Evolutionary conservation across 2,329 filamentous ascomycete genomes (phyloP).

Genomic region (Pyrenochaeta sp.): DNA sequence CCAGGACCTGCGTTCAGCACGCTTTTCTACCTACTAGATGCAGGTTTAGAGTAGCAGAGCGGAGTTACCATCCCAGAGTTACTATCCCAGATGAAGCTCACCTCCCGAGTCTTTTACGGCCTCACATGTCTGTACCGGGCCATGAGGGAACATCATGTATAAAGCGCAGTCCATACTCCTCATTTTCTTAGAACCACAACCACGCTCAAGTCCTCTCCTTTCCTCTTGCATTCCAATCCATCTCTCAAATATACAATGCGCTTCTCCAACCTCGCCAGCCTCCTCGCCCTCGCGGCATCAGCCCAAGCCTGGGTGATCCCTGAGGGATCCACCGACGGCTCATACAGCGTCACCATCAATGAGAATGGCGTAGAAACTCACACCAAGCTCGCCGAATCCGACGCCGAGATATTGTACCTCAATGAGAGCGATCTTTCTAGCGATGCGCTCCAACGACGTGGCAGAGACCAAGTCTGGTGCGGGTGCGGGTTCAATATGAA

Average conservation of each 20-base stretch:
- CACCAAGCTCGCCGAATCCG: conserved; percentile 1
- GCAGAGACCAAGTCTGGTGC: conserved; percentile 3
- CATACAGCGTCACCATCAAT: conserved; percentile 1
- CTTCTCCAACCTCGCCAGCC: conserved; percentile 4
- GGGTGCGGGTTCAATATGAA: conserved; percentile 11
- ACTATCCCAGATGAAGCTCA: no score
- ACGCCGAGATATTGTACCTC: background rate
- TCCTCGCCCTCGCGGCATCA: background rate
- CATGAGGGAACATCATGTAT: no score
- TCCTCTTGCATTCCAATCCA: no score
- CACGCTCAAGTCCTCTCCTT: no score
- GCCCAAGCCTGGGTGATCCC: conserved; percentile 3
- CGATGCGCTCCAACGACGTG: conserved; percentile 1
- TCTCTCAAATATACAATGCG: background rate
- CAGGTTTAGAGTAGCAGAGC: no score
- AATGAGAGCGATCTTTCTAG: background rate
- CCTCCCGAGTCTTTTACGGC: no score
- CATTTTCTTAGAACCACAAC: no score
- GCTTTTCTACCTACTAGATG: no score
- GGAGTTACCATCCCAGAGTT: no score
- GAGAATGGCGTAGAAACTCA: conserved; percentile 3
- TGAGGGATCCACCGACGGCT: background rate
- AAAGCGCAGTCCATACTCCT: no score
- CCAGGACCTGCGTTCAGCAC: no score
- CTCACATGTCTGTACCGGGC: no score